Evolutionary conservation across 75 land plant species (phyloP).

Genomic region (Sequoia sempervirens): DNA sequence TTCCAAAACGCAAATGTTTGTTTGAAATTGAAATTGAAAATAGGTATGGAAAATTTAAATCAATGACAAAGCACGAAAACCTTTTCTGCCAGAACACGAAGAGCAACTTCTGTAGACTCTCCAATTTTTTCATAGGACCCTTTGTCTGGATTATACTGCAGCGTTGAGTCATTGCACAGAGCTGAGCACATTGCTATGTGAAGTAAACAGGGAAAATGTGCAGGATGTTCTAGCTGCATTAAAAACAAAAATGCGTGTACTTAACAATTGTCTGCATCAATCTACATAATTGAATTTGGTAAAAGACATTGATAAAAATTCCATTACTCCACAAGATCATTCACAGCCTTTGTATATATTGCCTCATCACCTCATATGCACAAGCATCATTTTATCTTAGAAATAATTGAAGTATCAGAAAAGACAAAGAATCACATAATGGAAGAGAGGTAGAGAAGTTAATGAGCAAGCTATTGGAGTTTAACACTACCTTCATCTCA

Average conservation of each 20-base stretch:
- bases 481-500: not conserved
- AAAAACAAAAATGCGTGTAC: not conserved
- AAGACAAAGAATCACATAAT: not conserved
- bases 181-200: slow-evolving; percentile 98
- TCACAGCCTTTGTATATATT: not conserved
- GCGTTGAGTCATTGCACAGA: slow-evolving; percentile 88
- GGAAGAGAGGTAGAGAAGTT: not conserved
- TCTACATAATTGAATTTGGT: not conserved
- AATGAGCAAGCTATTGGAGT: not conserved
- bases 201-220: slow-evolving; percentile 81
- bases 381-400: not conserved
- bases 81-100: slow-evolving; percentile 96
- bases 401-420: not conserved
- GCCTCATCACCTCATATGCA: not conserved
- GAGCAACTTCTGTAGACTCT: slow-evolving; percentile 98
- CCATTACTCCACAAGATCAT: not conserved
- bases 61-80: slow-evolving; percentile 18
- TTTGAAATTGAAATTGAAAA: slow-evolving; percentile 1
- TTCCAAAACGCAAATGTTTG: not conserved
- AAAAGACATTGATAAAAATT: not conserved
- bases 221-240: slow-evolving; percentile 90
- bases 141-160: slow-evolving; percentile 90
- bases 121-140: slow-evolving; percentile 93
- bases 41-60: not conserved
- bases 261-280: not conserved